Percentiles rank a stretch among this genome's conserved stretches.
phyloP scores from a whole-genome alignment of 306 rosid genomes.

The Cotoneaster glaucophyllus region DNA sequence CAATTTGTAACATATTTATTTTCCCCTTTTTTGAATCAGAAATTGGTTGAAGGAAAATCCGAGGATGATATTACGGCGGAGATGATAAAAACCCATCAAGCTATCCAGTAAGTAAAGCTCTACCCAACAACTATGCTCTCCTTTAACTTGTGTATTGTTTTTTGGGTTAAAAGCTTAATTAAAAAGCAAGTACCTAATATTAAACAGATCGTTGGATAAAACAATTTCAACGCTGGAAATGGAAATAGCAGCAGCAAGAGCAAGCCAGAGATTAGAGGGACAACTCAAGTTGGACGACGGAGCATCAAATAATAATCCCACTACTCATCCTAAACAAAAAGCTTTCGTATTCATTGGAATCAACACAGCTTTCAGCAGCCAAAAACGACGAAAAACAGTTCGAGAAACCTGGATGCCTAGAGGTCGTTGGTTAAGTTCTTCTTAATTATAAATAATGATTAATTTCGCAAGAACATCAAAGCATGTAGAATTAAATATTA shows the following conservation, averaged over 20 bases:
- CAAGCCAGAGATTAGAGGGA: conserved; percentile 22
- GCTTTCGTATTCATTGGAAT: conserved; percentile 87
- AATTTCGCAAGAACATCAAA: too few species aligned
- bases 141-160: too few species aligned
- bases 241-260: conserved; percentile 53
- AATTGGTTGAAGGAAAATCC: conserved; percentile 53
- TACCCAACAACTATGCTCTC: not conserved
- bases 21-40: conserved; percentile 22
- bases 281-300: conserved; percentile 7
- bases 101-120: conserved; percentile 45
- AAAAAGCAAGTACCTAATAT: too few species aligned
- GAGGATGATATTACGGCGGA: conserved; percentile 56
- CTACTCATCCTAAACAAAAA: conserved; percentile 19
- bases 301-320: not conserved
- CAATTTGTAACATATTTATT: not conserved
- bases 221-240: conserved; percentile 65
- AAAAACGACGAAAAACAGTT: conserved; percentile 59
- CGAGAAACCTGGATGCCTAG: conserved; percentile 81
- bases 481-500: too few species aligned
- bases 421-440: conserved; percentile 25
- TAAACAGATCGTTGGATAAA: conserved; percentile 59
- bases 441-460: too few species aligned
- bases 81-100: conserved; percentile 75
- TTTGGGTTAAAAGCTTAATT: too few species aligned
- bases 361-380: conserved; percentile 89